A percentile compares a stretch with the other conserved stretches of the same genome.
Conservation (phyloP, 2,329 filamentous ascomycete species). For the Corinectria fuckeliana region DNA sequence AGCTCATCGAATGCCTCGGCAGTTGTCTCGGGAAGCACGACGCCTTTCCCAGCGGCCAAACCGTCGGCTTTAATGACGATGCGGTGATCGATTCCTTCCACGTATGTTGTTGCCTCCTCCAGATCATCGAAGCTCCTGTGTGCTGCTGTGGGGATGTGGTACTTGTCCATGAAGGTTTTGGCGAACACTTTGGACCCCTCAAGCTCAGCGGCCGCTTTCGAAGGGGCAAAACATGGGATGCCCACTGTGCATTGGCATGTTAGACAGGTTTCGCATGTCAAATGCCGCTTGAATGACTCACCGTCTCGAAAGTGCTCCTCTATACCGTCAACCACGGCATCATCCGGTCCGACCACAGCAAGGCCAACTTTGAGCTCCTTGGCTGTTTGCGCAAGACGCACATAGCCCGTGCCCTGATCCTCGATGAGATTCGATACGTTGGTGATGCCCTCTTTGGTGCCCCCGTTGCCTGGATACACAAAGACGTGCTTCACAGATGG, state of each 20-base stretch:
- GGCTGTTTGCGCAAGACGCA: slow-evolving; percentile 61
- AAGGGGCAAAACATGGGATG: slow-evolving; percentile 73
- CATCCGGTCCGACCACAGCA: slow-evolving; percentile 77
- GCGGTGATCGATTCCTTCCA: slow-evolving; percentile 63
- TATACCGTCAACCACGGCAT: slow-evolving; percentile 77
- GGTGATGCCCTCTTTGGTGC: slow-evolving; percentile 57
- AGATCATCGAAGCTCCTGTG: slow-evolving; percentile 73
- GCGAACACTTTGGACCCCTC: slow-evolving; percentile 81
- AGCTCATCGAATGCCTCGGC: slow-evolving; percentile 69
- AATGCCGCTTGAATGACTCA: no score
- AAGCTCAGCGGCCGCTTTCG: slow-evolving; percentile 71
- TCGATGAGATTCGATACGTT: slow-evolving; percentile 65
- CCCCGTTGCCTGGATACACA: slow-evolving; percentile 69
- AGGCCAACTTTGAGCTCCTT: slow-evolving; percentile 68
- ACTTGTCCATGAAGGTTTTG: slow-evolving; percentile 79
- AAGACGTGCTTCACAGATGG: slow-evolving; percentile 65
- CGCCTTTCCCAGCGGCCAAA: slow-evolving; percentile 77
- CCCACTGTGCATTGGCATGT: slow-evolving; percentile 42
- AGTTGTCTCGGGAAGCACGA: slow-evolving; percentile 46
- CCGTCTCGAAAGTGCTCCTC: slow-evolving; percentile 67
- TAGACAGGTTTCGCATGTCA: neutral
- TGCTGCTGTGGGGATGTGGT: slow-evolving; percentile 75
- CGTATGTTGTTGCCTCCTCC: slow-evolving; percentile 64
- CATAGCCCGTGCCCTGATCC: slow-evolving; percentile 58
- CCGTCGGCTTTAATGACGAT: slow-evolving; percentile 80